Evolutionary conservation across 202 grass and related monocot species (phyloP).

Genomic region (Panicum virgatum): DNA sequence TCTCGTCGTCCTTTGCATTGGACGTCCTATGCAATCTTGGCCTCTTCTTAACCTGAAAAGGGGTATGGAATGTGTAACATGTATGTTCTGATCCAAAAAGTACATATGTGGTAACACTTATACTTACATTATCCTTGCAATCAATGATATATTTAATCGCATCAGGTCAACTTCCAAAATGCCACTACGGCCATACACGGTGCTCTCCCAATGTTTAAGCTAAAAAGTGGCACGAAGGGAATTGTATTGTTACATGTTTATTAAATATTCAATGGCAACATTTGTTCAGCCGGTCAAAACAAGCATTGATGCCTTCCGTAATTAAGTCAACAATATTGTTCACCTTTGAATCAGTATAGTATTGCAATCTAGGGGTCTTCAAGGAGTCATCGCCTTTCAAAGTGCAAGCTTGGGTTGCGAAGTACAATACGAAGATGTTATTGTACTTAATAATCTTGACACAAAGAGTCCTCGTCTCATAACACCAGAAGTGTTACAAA

Average conservation of each 20-base stretch:
- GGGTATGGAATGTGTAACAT: neutral
- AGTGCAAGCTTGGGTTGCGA: too few relatives aligned
- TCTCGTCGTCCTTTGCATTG: neutral
- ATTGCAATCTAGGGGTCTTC: too few relatives aligned
- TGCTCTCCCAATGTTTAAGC: neutral
- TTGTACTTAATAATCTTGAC: too few relatives aligned
- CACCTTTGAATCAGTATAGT: too few relatives aligned
- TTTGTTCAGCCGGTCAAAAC: too few relatives aligned
- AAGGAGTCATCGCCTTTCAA: too few relatives aligned
- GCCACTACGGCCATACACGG: neutral
- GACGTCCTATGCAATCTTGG: too few relatives aligned
- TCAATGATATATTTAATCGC: neutral
- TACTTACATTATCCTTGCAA: neutral
- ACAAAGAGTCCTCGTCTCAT: too few relatives aligned
- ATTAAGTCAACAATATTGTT: neutral
- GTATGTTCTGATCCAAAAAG: conserved; percentile 7
- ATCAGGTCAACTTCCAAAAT: neutral
- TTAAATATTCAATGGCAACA: conserved; percentile 12
- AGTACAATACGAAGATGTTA: too few relatives aligned
- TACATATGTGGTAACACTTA: conserved; percentile 5
- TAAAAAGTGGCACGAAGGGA: neutral
- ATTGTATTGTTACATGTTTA: conserved; percentile 14
- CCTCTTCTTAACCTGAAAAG: neutral
- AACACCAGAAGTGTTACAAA: too few relatives aligned
- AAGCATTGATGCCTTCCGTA: too few relatives aligned